A percentile compares a stretch with the other conserved stretches of the same genome.
phyloP scores from a whole-genome alignment of 305 asterid genomes.

The Caryopteris hybrid region DNA sequence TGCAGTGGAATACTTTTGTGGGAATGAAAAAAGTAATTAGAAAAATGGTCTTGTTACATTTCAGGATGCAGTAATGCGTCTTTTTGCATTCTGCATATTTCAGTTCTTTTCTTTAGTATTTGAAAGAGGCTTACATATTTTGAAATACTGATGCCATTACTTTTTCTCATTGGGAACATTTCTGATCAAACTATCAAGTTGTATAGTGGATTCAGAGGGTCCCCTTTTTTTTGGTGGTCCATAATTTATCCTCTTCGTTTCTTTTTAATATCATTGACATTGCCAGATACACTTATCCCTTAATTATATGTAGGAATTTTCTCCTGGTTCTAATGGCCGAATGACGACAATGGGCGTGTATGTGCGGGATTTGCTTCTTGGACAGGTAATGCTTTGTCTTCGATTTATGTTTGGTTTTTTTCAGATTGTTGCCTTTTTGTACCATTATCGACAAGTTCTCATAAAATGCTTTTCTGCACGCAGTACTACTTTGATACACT shows the following conservation, averaged over 20 bases:
- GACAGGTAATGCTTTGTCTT: constrained; percentile 54
- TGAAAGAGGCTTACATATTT: background rate
- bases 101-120: background rate
- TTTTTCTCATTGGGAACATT: background rate
- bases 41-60: constrained; percentile 13
- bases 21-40: constrained; percentile 23
- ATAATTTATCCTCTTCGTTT: background rate
- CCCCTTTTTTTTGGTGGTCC: background rate
- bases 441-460: constrained; percentile 1
- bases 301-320: constrained; percentile 56
- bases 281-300: background rate
- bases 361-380: constrained; percentile 85
- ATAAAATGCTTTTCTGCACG: constrained; percentile 23
- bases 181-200: constrained; percentile 2
- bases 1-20: constrained; percentile 56
- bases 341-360: constrained; percentile 94
- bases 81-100: constrained; percentile 1
- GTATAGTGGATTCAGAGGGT: background rate
- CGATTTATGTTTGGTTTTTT: background rate
- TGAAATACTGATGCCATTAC: background rate
- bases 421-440: background rate
- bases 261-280: background rate
- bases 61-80: constrained; percentile 7
- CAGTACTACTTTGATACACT: constrained; percentile 96
- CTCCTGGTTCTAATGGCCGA: constrained; percentile 85